Conservation (phyloP, 176 grass and related monocot species). For the Musa beccarii region DNA sequence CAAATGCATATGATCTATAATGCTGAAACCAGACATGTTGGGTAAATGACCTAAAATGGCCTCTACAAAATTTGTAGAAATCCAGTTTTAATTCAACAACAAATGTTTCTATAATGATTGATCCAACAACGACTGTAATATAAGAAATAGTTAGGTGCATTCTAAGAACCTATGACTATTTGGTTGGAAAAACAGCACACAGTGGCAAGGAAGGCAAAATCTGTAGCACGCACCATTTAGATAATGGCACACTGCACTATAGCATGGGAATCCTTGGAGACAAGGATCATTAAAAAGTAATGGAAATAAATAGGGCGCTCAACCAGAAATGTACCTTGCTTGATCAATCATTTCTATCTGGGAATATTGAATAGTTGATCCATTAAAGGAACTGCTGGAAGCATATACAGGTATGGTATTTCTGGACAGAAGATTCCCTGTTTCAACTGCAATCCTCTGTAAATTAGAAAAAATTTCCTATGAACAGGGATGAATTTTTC, state of each 20-base stretch:
- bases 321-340: slow-evolving; percentile 6
- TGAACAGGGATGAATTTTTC: neutral
- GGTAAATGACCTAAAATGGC: neutral
- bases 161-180: neutral
- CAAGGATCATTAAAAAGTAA: neutral
- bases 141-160: neutral
- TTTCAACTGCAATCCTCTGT: slow-evolving; percentile 1
- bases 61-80: neutral
- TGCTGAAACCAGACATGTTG: neutral
- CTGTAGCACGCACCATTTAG: neutral
- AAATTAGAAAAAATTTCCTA: slow-evolving; percentile 1
- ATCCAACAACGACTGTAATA: neutral
- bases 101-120: neutral
- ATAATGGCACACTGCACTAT: neutral
- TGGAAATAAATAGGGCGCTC: neutral
- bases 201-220: neutral
- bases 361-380: slow-evolving; percentile 11
- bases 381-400: slow-evolving; percentile 15
- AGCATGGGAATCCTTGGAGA: neutral
- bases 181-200: neutral
- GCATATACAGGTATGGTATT: neutral
- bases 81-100: neutral
- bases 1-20: neutral
- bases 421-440: neutral
- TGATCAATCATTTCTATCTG: slow-evolving; percentile 11